Base-by-base conservation (phyloP, 164 flowering plant species). In the Malania oleifera region DNA sequence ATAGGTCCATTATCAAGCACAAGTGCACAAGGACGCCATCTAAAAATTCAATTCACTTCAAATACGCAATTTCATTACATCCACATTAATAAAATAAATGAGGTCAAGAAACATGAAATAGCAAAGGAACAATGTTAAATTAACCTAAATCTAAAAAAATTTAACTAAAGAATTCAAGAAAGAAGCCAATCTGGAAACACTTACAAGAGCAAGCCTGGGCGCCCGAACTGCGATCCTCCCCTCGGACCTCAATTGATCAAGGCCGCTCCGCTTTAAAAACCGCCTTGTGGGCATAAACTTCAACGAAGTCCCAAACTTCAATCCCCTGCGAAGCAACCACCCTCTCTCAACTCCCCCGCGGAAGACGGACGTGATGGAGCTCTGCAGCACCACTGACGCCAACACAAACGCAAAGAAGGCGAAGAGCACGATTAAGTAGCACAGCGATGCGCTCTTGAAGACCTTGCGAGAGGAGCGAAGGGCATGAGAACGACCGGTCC, bases 171-270 rank as follows among this genome's bases (percentile, higher is more conserved):
- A 23, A 38, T n/a, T 40, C 37, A 28, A 14, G 14, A 19, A 40
- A 35, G 15, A 31, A 41, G 2, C 41, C 22, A 49, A 13, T 7
- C 31, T 66, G 35, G 12, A 17, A 55, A 52, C 37, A 78, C 95
- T 82, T 68, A 91, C 97, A 63, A 91, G 67, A 18, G 81, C 91
- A 46, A 91, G 74, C 50, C 82, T 73, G 2, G 93, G 96, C 17
- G 74, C 52, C 1, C 93, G 78, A 68, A 84, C 60, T 1, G 81
- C 96, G 28, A 79, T 54, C 72, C 83, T 76, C 2, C 41, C 51
- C 54, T 73, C 69, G 5, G 25, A 52, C 29, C 89, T 57, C 44
- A 71, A 35, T 61, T 60, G 67, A 74, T 84, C 83, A 27, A 84
- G 69, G 28, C 82, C 74, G 2, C 63, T 70, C 0, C 70, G 64